Evolutionary conservation across 768 basidiomycete species (phyloP), one percentile per base, ranked within the genome.

Genomic region (Suillus spraguei): DNA sequence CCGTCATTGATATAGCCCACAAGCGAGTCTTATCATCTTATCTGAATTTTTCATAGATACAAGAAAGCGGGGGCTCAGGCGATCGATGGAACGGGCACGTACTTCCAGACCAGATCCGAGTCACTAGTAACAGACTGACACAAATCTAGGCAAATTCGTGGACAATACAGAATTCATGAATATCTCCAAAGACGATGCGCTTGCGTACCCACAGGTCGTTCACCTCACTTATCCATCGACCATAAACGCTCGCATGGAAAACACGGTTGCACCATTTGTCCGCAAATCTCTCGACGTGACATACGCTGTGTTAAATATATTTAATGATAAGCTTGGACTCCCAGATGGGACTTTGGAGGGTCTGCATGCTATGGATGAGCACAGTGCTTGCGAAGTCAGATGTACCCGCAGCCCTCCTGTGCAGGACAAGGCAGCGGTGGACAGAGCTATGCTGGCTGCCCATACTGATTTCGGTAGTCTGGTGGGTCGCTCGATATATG

Each of bases 401-500:
- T 70, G 84, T 13, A 86, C 85, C 65, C 84, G 74, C 68, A 83
- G 78, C 36, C 82, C 85, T 1, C 80, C 79, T 1, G 75, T 70
- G 61, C 72, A 74, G 4, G 67, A 66, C 0, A 71, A 73, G 20
- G 38, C 53, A 4, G 14, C 64, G 9, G 71, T 71, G 8, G 74
- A 79, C 7, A 80, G 73, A 53, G 76, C 79, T n/a, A 77, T 79
- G 0, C 70, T 89, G n/a, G 87, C 87, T 22, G 83, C 85, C 2
- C 90, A 91, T 70, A 89, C 88, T 3, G 89, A 90, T 72, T 90
- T 90, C 65, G 88, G 89, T n/a, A 86, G 85, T n/a, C 70, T 90
- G 62, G 87, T 88, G 66, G 69, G 83, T 49, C 10, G 14, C 53
- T 35, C n/a, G 61, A 24, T n/a, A 62, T 5, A 33, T 60, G 44